Evolutionary conservation across 2,329 filamentous ascomycete species (phyloP), one percentile per base, ranked within the genome.

Genomic region (Arthroderma sp.): DNA sequence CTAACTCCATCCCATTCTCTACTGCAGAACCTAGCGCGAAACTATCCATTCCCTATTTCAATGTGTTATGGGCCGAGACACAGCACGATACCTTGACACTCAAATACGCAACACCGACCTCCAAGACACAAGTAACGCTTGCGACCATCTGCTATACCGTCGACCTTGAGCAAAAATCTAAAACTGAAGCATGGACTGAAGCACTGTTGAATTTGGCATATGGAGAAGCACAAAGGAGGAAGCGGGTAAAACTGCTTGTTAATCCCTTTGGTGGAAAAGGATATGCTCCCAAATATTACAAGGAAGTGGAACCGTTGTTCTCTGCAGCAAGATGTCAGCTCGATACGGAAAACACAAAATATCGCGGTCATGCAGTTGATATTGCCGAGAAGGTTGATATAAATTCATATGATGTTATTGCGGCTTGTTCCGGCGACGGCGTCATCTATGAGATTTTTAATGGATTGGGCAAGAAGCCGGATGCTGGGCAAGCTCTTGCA

Each of bases 361-460:
- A 81, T 57, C 69, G 74, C 9, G 86, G 86, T 3, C 83, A 96
- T 63, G 91, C 85, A 1, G 71, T 81, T 1, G 81, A 85, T 15
- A 80, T 96, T 48, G 80, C 79, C 7, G 73, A 83, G 57, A 72
- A 78, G 36, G 65, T 94, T 40, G 84, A 95, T 57, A 73, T 91
- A 29, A 76, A 87, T 40, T 75, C 73, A 1, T 94, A 80, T 62
- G 91, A 98, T 65, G 81, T 87, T 6, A 75, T 96, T 9, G 79
- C 89, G 28, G 85, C 85, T 50, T 91, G 86, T 59, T 95, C 89
- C 0, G 91, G 91, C 4, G 91, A 98, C 55, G 91, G 91, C 6
- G 72, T 94, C 34, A 82, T 86, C 0, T 83, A 94, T 60, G 91
- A 98, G 63, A 83, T 94, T 6, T 94, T 95, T 69, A 96, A 98